Evolutionary conservation across 2,329 filamentous ascomycete species (phyloP).

Genomic region (Zasmidium cellare): DNA sequence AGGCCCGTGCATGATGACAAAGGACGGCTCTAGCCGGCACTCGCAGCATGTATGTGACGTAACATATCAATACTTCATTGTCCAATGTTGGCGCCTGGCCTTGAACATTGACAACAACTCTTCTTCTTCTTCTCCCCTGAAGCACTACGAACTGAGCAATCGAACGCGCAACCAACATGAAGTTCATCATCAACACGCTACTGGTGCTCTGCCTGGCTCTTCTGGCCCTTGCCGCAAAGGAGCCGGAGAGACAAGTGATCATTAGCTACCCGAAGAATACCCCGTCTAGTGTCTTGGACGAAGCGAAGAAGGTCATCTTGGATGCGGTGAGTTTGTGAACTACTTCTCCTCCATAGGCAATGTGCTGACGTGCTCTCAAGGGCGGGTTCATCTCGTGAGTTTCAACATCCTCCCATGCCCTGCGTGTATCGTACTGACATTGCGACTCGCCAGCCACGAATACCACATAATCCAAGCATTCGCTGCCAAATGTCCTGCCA

Average conservation of each 20-base stretch:
- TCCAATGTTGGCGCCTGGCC: too few species aligned
- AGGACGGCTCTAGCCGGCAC: too few species aligned
- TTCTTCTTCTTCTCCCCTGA: not conserved
- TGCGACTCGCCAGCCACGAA: slow-evolving; percentile 20
- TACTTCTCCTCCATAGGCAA: not conserved
- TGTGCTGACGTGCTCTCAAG: slow-evolving; percentile 34
- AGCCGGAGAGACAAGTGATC: slow-evolving; percentile 70
- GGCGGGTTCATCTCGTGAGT: slow-evolving; percentile 70
- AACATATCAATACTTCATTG: too few species aligned
- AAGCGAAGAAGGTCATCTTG: slow-evolving; percentile 61
- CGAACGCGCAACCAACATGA: slow-evolving; percentile 25
- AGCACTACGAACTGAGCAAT: not conserved
- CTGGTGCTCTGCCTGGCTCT: slow-evolving; percentile 22
- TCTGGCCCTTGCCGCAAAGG: slow-evolving; percentile 19
- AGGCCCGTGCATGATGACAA: too few species aligned
- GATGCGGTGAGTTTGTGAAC: slow-evolving; percentile 41
- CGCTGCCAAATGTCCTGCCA: slow-evolving; percentile 63
- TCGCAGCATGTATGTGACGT: too few species aligned
- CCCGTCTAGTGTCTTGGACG: slow-evolving; percentile 65
- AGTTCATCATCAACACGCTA: slow-evolving; percentile 27
- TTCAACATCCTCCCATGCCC: too few species aligned
- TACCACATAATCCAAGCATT: slow-evolving; percentile 36
- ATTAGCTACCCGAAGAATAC: slow-evolving; percentile 73
- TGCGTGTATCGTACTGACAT: slow-evolving; percentile 17
- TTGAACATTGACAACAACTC: not conserved